Evolutionary conservation across 108 stramenopile genomes (phyloP).

Genomic region (Skeletonema tropicum): DNA sequence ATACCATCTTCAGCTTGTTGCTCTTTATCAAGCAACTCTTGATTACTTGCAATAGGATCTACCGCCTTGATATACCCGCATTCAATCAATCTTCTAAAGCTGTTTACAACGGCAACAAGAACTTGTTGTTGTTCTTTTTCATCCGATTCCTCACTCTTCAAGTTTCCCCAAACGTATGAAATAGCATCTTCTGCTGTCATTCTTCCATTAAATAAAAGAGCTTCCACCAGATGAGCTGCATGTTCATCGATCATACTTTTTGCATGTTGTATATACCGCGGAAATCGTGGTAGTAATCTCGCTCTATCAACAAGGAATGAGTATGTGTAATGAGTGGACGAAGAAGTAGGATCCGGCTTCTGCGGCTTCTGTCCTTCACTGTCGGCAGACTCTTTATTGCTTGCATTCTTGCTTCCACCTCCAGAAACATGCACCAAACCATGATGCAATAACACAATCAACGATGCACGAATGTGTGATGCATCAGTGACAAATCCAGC

Average conservation of each 20-base stretch:
- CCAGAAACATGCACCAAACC: constrained; percentile 59
- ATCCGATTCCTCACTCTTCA: constrained; percentile 10
- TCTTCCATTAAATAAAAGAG: constrained; percentile 62
- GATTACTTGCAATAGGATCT: constrained; percentile 38
- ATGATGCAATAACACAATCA: constrained; percentile 79
- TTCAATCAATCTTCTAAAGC: constrained; percentile 56
- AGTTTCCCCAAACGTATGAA: constrained; percentile 50
- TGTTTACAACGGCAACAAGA: constrained; percentile 52
- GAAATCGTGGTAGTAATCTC: constrained; percentile 62
- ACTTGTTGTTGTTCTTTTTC: constrained; percentile 16
- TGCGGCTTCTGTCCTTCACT: neutral
- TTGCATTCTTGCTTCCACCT: constrained; percentile 1
- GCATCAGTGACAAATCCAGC: constrained; percentile 54
- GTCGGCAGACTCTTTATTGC: neutral
- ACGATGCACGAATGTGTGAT: constrained; percentile 62
- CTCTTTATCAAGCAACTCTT: constrained; percentile 17
- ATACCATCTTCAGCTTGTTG: constrained; percentile 47
- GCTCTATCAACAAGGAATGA: constrained; percentile 59
- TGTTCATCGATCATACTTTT: constrained; percentile 57
- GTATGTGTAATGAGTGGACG: constrained; percentile 55
- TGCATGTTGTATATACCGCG: constrained; percentile 67
- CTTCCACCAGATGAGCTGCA: constrained; percentile 66
- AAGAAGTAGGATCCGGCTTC: constrained; percentile 24
- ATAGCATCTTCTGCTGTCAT: constrained; percentile 66
- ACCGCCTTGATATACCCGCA: constrained; percentile 67